Evolutionary conservation across 257 asterid genomes (phyloP), one percentile per base, ranked within the genome.

Genomic region (Jacaranda mimosifolia): DNA sequence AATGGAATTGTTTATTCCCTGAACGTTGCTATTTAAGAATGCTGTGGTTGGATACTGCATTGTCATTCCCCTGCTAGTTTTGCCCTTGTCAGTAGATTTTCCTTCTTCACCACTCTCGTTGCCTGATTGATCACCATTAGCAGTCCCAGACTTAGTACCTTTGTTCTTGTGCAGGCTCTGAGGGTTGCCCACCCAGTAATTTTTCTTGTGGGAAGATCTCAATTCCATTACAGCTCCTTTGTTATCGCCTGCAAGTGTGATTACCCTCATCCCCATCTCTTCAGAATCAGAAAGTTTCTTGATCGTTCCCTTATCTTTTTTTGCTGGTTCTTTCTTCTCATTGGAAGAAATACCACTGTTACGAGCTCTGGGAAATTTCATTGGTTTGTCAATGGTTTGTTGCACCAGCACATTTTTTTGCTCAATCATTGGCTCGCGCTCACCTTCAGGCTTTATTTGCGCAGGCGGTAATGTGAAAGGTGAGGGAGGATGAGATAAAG

Each of bases 1-100:
- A 59, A 94, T 86, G 49, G 98, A 94, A 18, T 92, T 94, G 86
- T 94, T 94, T 32, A 88, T 59, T 19, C 96, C 98, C 84, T 94
- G 98, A 17, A 91, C 89, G 36, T 94, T 94, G 88, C 93, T 89
- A 81, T 94, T 92, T 46, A 89, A 77, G 70, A 78, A 85, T 15
- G 90, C 89, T 0, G 70, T 80, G 77, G 81, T 42, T 9, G 90
- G 82, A 52, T 85, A 45, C 53, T 62, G 83, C 70, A 43, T 74
- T 13, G 57, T 74, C 74, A 6, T 57, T 7, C 43, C 48, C 26
- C 83, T 82, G 10, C 67, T 63, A 59, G 58, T 69, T 67, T 76
- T 81, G 7, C 79, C 81, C 72, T 73, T 79, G 57, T 17, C 81
- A 18, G 59, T 72, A 0, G 85, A 38, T 46, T 72, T 76, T 7